phyloP scores from a whole-genome alignment of 371 early-diverging fungal genomes.

The Actinomortierella wolfii region DNA sequence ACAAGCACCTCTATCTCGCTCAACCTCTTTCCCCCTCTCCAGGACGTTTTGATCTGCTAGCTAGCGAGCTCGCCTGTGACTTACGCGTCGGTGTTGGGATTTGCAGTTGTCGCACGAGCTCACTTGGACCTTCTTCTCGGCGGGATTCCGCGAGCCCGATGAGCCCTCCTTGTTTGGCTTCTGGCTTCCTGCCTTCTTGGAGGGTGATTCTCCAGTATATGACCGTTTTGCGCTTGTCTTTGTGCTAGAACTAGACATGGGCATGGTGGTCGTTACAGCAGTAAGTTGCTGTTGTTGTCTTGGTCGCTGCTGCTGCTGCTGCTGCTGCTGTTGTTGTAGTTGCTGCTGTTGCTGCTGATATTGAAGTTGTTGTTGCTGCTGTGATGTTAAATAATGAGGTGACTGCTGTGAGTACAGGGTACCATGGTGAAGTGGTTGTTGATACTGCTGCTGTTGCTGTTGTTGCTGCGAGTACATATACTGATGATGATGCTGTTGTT shows the following conservation, averaged over 20 bases:
- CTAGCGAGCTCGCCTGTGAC: too few relatives aligned
- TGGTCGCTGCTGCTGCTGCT: background rate
- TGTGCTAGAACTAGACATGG: background rate
- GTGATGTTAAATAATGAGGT: background rate
- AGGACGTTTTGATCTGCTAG: too few relatives aligned
- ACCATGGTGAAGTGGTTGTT: too few relatives aligned
- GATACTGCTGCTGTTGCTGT: background rate
- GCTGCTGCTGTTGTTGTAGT: background rate
- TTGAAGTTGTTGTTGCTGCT: background rate
- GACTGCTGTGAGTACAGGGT: background rate
- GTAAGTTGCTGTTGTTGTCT: constrained; percentile 1
- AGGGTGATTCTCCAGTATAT: constrained; percentile 2
- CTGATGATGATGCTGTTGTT: background rate
- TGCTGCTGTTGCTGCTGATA: background rate
- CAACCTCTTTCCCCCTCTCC: background rate
- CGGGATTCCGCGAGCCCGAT: too few relatives aligned
- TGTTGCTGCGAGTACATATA: background rate
- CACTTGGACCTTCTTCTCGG: constrained; percentile 40
- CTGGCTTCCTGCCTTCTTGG: constrained; percentile 18
- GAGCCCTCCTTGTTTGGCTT: background rate
- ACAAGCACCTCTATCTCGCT: background rate
- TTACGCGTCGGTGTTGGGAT: constrained; percentile 36
- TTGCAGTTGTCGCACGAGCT: constrained; percentile 43
- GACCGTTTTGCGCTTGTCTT: constrained; percentile 16
- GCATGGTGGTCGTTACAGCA: background rate